Evolutionary conservation across 2,329 filamentous ascomycete genomes (phyloP), one percentile per base, ranked within the genome.

Genomic region (Verticillium longisporum): DNA sequence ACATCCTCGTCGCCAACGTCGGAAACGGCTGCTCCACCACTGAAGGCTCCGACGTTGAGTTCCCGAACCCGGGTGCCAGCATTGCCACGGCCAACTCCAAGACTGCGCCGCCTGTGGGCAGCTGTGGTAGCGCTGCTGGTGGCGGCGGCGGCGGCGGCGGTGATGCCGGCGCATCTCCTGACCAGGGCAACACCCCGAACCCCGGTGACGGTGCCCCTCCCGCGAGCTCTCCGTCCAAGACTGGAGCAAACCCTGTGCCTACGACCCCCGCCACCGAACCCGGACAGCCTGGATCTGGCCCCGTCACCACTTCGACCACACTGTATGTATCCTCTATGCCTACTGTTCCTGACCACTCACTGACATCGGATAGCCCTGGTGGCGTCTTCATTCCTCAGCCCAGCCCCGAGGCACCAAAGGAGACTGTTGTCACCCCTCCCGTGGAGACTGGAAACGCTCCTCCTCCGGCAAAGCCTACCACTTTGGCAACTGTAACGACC

Each of bases 1-100:
- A 80, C 56, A 83, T 92, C 73, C 92, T 91, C 70, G 80, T 88
- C 59, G 89, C 88, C 74, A 92, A 92, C 72, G 74, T 91, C 58
- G 75, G 74, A 56, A 82, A 84, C 59, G 78, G 75, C 57, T 91
- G 88, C 75, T 77, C 71, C 53, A 89, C 86, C 38, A 71, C 73
- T 7, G 84, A 87, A 68, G 76, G 78, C 41, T 71, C 78, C 55
- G 85, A 89, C 62, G 78, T 89, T 38, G 69, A 79, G 66, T 92
- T 88, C 76, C 89, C 90, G 45, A 72, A 85, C 59, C 87, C 88
- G 6, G 90, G 89, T 56, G 73, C 78, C 0, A 80, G 84, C 61
- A 79, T 86, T 55, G 74, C 72, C 68, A 71, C 71, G 60, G 71
- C 70, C 57, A 72, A 73, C 21, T 64, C 68, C 59, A 72, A 69